Percentiles rank a stretch among this genome's conserved stretches.
These are phyloP conservation scores for Eimeria falciformis DNA, from an alignment of 169 alveolate genomes.

Conservation along the genomic window DNA sequence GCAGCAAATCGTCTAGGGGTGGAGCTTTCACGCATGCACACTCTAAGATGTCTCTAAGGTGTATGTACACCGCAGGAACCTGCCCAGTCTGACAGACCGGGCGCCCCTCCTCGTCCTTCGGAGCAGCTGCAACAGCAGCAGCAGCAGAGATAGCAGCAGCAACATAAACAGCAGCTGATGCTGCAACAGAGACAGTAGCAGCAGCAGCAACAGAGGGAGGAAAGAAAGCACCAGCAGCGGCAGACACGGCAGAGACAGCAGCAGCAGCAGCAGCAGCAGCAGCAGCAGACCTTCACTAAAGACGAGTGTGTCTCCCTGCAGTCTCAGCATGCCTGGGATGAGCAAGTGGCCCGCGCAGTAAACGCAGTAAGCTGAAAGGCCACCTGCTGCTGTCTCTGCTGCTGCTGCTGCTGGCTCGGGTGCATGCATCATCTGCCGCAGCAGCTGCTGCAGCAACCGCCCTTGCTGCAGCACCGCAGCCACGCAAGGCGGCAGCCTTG, in stretches of 20 bases:
- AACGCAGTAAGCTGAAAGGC: background rate
- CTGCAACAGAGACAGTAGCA: background rate
- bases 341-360: background rate
- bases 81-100: background rate
- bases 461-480: conserved; percentile 1
- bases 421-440: background rate
- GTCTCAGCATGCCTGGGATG: background rate
- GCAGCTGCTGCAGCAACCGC: background rate
- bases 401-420: background rate
- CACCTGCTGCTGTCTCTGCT: background rate
- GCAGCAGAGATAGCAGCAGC: conserved; percentile 31
- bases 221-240: background rate
- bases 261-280: background rate
- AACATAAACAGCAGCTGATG: background rate
- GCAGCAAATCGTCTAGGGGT: conserved; percentile 9
- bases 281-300: background rate
- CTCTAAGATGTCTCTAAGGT: conserved; percentile 14
- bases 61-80: background rate
- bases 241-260: background rate
- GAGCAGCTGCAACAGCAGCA: conserved; percentile 28
- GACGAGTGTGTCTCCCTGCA: background rate
- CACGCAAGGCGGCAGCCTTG: background rate
- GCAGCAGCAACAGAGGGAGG: background rate
- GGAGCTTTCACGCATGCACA: conserved; percentile 57
- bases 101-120: background rate